phyloP scores from a whole-genome alignment of 768 basidiomycete species.

The Lactarius sanguifluus region DNA sequence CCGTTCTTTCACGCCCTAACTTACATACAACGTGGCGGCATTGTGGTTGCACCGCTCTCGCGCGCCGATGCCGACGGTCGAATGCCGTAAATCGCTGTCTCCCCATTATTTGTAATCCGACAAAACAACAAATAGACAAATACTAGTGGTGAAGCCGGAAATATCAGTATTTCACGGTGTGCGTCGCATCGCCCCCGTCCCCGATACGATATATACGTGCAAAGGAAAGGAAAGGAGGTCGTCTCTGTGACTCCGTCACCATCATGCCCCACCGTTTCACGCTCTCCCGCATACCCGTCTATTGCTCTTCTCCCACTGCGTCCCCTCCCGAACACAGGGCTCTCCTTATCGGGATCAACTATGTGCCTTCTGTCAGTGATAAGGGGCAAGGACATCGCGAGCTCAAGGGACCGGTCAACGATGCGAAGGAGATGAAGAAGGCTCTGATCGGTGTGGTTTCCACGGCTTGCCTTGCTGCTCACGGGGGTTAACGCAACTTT shows the following conservation, averaged over 20 bases:
- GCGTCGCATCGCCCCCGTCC: not conserved
- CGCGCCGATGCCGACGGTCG: not conserved
- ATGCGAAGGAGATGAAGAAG: conserved; percentile 20
- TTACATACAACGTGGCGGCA: not conserved
- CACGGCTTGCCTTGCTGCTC: too few relatives aligned
- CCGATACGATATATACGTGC: not conserved
- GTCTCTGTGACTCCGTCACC: too few relatives aligned
- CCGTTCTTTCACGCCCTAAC: not conserved
- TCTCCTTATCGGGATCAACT: conserved; percentile 15
- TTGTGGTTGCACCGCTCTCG: not conserved
- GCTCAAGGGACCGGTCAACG: conserved; percentile 12
- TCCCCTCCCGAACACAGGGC: not conserved
- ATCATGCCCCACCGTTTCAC: not conserved
- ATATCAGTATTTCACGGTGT: not conserved
- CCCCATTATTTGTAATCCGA: not conserved
- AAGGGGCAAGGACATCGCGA: not conserved
- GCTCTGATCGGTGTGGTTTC: conserved; percentile 18
- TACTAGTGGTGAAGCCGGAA: too few relatives aligned
- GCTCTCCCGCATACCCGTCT: not conserved
- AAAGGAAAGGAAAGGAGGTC: too few relatives aligned
- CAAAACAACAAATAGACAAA: not conserved
- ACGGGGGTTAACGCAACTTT: not conserved
- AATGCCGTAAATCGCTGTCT: not conserved
- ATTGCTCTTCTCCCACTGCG: not conserved
- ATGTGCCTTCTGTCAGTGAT: not conserved